Evolutionary conservation across 768 basidiomycete genomes (phyloP).

Genomic region (Boletus rufocinnamomeus): DNA sequence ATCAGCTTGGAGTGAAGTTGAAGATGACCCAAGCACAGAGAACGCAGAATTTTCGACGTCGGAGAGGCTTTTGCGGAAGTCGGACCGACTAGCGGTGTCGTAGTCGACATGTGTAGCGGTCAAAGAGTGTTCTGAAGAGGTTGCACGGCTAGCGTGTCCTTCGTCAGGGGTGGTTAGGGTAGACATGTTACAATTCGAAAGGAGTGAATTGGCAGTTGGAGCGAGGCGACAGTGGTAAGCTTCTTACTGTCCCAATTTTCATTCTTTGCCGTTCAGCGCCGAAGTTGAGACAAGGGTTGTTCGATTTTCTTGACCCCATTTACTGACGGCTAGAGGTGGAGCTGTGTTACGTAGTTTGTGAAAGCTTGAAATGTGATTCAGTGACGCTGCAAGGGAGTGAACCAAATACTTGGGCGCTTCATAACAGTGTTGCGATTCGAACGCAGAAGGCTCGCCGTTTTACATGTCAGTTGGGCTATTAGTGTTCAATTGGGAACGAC

Average conservation of each 20-base stretch:
- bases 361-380: neutral
- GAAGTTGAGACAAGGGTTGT: neutral
- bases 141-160: conserved; percentile 13
- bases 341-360: conserved; percentile 18
- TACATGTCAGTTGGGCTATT: neutral
- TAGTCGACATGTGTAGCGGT: conserved; percentile 13
- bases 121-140: conserved; percentile 16
- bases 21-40: conserved; percentile 4
- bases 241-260: conserved; percentile 1
- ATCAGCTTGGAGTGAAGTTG: conserved; percentile 2
- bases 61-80: neutral
- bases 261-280: conserved; percentile 2
- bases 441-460: neutral
- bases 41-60: conserved; percentile 15
- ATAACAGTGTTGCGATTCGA: neutral
- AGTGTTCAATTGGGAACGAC: neutral
- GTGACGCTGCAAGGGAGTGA: neutral
- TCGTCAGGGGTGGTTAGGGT: conserved; percentile 14
- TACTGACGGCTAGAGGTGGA: conserved; percentile 9
- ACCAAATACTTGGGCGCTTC: neutral
- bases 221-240: neutral
- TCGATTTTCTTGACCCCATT: neutral
- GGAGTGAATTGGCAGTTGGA: conserved; percentile 17
- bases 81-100: conserved; percentile 4
- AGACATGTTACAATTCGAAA: conserved; percentile 20